These are phyloP conservation scores for Fraxinus baroniana DNA, from an alignment of 305 asterid species.

Conservation along the genomic window DNA sequence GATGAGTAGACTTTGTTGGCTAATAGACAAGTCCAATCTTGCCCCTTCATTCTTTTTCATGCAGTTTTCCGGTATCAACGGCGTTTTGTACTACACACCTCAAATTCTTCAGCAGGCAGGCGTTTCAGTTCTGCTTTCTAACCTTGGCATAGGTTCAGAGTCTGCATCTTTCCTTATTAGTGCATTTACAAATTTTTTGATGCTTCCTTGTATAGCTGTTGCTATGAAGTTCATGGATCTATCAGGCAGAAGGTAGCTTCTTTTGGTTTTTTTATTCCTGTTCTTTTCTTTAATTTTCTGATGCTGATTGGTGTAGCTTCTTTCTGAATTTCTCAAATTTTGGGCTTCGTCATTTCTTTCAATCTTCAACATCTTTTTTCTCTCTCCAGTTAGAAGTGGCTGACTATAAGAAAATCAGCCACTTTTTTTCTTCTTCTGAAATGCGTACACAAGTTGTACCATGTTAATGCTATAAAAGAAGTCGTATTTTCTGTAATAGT, in stretches of 20 bases:
- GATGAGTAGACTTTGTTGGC: neutral
- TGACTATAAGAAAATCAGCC: neutral
- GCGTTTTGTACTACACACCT: constrained; percentile 89
- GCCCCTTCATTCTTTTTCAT: neutral
- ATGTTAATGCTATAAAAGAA: neutral
- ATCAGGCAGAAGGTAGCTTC: constrained; percentile 78
- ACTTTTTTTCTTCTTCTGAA: neutral
- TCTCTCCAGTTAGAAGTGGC: neutral
- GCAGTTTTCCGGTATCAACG: constrained; percentile 94
- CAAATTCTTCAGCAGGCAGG: constrained; percentile 95
- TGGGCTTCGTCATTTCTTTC: neutral
- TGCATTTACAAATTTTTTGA: constrained; percentile 63
- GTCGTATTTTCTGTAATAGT: neutral
- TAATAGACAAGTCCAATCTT: neutral
- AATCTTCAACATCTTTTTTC: neutral
- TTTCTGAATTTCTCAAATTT: neutral
- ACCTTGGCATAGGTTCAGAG: constrained; percentile 64
- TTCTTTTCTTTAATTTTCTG: neutral
- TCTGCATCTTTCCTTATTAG: constrained; percentile 86
- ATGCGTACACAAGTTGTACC: neutral
- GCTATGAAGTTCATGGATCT: constrained; percentile 95
- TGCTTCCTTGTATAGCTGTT: constrained; percentile 83
- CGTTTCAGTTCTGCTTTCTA: constrained; percentile 71
- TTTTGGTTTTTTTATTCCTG: neutral
- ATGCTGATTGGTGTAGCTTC: neutral